Evolutionary conservation across 1,284 basidiomycete genomes (phyloP).

Genomic region (Cystobasidium pallidum): DNA sequence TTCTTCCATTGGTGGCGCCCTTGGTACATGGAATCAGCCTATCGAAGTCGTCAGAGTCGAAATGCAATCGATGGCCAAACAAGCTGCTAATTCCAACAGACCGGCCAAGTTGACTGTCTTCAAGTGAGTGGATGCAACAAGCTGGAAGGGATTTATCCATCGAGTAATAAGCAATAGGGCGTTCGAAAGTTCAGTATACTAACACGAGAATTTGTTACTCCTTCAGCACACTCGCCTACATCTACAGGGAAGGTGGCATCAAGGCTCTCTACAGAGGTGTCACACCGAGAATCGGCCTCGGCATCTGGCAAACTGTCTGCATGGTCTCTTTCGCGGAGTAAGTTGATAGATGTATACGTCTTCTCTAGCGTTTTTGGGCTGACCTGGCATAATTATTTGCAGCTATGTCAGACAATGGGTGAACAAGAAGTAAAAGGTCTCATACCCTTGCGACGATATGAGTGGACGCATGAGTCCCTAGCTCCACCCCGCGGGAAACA

Average conservation of each 20-base stretch:
- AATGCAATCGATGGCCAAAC: constrained; percentile 99
- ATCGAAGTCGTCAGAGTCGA: constrained; percentile 96
- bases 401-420: constrained; percentile 41
- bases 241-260: constrained; percentile 95
- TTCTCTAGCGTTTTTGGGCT: too few relatives aligned
- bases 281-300: constrained; percentile 91
- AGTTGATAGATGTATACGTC: neutral
- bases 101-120: constrained; percentile 86
- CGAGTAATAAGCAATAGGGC: too few relatives aligned
- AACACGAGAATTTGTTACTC: neutral
- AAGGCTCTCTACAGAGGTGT: constrained; percentile 98
- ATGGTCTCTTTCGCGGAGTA: constrained; percentile 79
- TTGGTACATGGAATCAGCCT: constrained; percentile 99
- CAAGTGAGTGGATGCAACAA: constrained; percentile 57
- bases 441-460: too few relatives aligned
- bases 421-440: constrained; percentile 9
- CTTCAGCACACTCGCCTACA: constrained; percentile 75
- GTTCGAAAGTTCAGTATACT: constrained; percentile 62
- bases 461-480: too few relatives aligned
- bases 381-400: neutral
- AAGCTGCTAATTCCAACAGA: constrained; percentile 67
- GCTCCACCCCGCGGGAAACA: too few relatives aligned
- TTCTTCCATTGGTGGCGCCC: constrained; percentile 89
- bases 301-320: constrained; percentile 92
- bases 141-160: too few relatives aligned